Evolutionary conservation across 805 yeast species (phyloP).

Genomic region (Saturnispora silvae): DNA sequence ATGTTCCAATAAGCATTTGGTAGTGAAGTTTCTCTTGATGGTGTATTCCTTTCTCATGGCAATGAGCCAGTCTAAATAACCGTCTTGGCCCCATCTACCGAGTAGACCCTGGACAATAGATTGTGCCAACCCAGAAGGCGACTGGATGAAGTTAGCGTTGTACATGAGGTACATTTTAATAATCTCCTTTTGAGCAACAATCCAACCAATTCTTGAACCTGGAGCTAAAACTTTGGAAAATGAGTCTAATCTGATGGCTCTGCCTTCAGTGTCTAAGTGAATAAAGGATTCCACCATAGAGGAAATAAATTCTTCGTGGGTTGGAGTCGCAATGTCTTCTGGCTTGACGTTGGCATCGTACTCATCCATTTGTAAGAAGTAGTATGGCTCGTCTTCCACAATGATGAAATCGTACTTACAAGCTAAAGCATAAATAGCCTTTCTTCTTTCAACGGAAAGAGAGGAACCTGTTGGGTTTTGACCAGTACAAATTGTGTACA

Average conservation of each 20-base stretch:
- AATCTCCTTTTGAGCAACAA: slow-evolving; percentile 59
- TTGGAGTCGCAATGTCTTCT: slow-evolving; percentile 18
- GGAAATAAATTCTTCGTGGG: slow-evolving; percentile 56
- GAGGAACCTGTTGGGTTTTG: slow-evolving; percentile 97
- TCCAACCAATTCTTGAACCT: slow-evolving; percentile 83
- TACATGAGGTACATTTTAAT: slow-evolving; percentile 58
- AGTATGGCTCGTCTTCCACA: slow-evolving; percentile 95
- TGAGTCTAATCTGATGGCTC: slow-evolving; percentile 83
- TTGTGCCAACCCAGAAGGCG: slow-evolving; percentile 73
- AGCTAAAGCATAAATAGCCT: slow-evolving; percentile 63
- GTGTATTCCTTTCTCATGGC: slow-evolving; percentile 77
- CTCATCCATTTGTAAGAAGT: slow-evolving; percentile 85
- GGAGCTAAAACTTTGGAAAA: slow-evolving; percentile 90
- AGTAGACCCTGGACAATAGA: slow-evolving; percentile 60
- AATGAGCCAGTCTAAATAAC: slow-evolving; percentile 83
- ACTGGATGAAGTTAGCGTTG: slow-evolving; percentile 74
- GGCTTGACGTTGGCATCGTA: slow-evolving; percentile 42
- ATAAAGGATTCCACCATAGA: slow-evolving; percentile 68
- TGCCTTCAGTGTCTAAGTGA: slow-evolving; percentile 75
- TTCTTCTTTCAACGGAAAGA: slow-evolving; percentile 65
- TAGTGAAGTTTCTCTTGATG: slow-evolving; percentile 75
- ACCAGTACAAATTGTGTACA: slow-evolving; percentile 91
- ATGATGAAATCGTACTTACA: slow-evolving; percentile 78
- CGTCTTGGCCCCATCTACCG: slow-evolving; percentile 81
- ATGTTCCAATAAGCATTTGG: slow-evolving; percentile 57